Evolutionary conservation across 768 basidiomycete genomes (phyloP).

Genomic region (Sporobolomyces roseus): DNA sequence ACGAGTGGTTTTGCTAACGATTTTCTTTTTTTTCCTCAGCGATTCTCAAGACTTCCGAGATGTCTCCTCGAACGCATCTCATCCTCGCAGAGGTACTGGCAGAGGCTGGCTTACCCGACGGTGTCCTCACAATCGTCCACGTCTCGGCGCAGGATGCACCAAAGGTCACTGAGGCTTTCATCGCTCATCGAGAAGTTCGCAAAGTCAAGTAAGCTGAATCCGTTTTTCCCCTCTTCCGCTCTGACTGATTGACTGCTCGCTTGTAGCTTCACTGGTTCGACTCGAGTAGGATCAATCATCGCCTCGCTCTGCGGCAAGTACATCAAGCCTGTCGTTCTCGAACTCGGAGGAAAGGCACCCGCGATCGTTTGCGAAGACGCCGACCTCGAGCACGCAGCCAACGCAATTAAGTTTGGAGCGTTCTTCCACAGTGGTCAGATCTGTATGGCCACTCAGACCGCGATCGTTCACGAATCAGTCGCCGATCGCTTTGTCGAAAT

Average conservation of each 20-base stretch:
- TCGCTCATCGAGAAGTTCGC: constrained; percentile 42
- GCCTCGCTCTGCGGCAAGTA: constrained; percentile 48
- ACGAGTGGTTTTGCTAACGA: too few relatives aligned
- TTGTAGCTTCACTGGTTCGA: constrained; percentile 49
- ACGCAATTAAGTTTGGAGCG: constrained; percentile 37
- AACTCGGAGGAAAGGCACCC: constrained; percentile 48
- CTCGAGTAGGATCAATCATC: constrained; percentile 47
- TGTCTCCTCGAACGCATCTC: constrained; percentile 48
- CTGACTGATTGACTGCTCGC: neutral
- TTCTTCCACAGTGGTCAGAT: constrained; percentile 34
- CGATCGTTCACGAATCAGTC: constrained; percentile 45
- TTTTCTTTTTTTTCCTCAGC: neutral
- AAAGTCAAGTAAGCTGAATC: constrained; percentile 40
- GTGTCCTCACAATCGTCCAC: constrained; percentile 50
- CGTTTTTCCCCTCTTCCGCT: neutral
- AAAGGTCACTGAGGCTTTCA: constrained; percentile 43
- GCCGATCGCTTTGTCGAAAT: constrained; percentile 40
- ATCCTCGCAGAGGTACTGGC: constrained; percentile 49
- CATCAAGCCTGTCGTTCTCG: constrained; percentile 50
- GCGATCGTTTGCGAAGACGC: constrained; percentile 50
- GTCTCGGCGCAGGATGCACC: constrained; percentile 45
- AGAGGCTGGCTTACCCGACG: constrained; percentile 51
- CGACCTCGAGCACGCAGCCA: constrained; percentile 45
- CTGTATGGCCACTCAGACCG: constrained; percentile 37
- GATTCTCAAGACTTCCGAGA: constrained; percentile 45